Percentiles rank a stretch among this genome's conserved stretches.
Conservation (phyloP, 2,329 filamentous ascomycete species). For the Herpotrichia juniperi region DNA sequence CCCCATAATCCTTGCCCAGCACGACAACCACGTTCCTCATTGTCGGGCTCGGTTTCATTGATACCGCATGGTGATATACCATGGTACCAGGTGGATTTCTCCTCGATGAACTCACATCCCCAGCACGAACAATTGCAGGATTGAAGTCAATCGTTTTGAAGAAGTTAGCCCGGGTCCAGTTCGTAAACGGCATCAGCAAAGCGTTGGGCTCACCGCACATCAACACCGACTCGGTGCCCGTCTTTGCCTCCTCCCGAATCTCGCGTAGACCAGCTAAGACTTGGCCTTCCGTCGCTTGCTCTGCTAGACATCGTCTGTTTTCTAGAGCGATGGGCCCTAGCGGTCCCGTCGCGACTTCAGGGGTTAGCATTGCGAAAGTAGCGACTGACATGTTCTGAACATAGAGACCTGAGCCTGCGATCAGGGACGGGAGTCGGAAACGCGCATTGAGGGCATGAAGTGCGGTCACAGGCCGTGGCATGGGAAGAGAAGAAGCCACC, state of each 20-base stretch:
- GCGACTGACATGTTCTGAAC: slow-evolving; percentile 19
- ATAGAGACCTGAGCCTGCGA: slow-evolving; percentile 25
- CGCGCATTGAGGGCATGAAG: slow-evolving; percentile 51
- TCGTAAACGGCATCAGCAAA: slow-evolving; percentile 16
- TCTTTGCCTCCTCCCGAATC: slow-evolving; percentile 10
- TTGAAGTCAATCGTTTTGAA: too few species aligned
- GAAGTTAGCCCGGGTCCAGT: slow-evolving; percentile 21
- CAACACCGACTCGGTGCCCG: slow-evolving; percentile 21
- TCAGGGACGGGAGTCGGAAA: slow-evolving; percentile 29
- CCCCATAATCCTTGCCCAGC: slow-evolving; percentile 17
- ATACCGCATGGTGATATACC: slow-evolving; percentile 17
- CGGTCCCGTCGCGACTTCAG: slow-evolving; percentile 14
- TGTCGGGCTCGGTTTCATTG: slow-evolving; percentile 8
- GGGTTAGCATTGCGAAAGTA: slow-evolving; percentile 15
- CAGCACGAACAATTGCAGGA: too few species aligned
- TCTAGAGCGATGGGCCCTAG: slow-evolving; percentile 20
- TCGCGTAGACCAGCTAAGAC: slow-evolving; percentile 25
- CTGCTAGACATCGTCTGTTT: slow-evolving; percentile 18
- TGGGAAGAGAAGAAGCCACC: slow-evolving; percentile 28
- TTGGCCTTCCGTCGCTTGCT: slow-evolving; percentile 24
- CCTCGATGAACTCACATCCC: slow-evolving; percentile 1
- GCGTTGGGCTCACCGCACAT: slow-evolving; percentile 14
- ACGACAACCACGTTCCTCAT: slow-evolving; percentile 17
- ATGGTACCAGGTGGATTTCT: slow-evolving; percentile 18
- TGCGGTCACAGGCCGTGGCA: slow-evolving; percentile 38